Evolutionary conservation across 139 green algal genomes (phyloP), one percentile per base, ranked within the genome.

Genomic region (Diplosphaera chodatii): DNA sequence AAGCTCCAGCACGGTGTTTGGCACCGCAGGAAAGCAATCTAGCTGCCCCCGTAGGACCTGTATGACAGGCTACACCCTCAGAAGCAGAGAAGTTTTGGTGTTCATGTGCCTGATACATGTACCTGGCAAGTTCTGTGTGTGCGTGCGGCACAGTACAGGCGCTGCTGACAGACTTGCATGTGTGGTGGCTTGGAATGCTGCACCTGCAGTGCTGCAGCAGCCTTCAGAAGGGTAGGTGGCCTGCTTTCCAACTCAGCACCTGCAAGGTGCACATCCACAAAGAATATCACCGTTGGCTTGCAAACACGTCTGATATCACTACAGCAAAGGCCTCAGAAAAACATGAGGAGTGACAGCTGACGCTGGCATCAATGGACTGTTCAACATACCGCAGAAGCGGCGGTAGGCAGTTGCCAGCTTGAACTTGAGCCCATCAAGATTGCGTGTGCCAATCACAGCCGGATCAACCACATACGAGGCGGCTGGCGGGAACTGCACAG

Each of bases 371-470:
- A n/a, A n/a, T n/a, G n/a, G n/a, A n/a, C n/a, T n/a, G n/a, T n/a
- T n/a, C n/a, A n/a, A n/a, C n/a, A n/a, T n/a, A n/a, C 34, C 34
- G 63, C 41, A 72, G 32, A 79, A 79, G 64, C 72, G 40, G 10
- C 68, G 41, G 68, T 71, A 75, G n/a, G 48, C 40, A 32, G 48
- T n/a, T 27, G 48, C 48, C 48, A 59, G 48, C 48, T 59, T 59
- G 48, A 59, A 59, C 13, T 59, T 59, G 48, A n/a, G 48, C 13
- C 16, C n/a, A n/a, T n/a, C n/a, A n/a, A n/a, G n/a, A n/a, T n/a
- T 25, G 48, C 48, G 48, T 18, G 22, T 59, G 10, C 13, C 22
- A 10, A 59, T 18, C 3, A 59, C 48, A 10, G 25, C 3, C 10
- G 48, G 13, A 59, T 79, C 74, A 2, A 79, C 48, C 13, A 79